phyloP scores from a whole-genome alignment of 2,329 filamentous ascomycete species.

The Trichophyton verrucosum region DNA sequence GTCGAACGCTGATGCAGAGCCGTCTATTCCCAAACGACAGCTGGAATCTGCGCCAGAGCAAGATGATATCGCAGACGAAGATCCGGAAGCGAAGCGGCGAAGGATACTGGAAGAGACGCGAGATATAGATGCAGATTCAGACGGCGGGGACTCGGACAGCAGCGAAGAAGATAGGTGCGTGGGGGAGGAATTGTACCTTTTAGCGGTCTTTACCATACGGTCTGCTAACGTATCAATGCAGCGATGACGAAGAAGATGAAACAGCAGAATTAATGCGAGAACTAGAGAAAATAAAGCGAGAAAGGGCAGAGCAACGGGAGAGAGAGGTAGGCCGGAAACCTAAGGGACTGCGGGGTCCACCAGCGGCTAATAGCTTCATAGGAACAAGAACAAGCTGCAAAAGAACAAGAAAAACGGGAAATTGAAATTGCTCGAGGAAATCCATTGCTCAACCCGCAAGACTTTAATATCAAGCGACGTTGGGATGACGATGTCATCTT shows the following conservation, averaged over 20 bases:
- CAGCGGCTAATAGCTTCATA: slow-evolving; percentile 20
- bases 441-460: slow-evolving; percentile 73
- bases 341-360: not conserved
- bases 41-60: slow-evolving; percentile 41
- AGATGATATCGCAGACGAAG: slow-evolving; percentile 43
- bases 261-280: slow-evolving; percentile 84
- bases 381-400: slow-evolving; percentile 67
- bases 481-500: slow-evolving; percentile 99
- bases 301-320: slow-evolving; percentile 68
- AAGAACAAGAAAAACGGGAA: slow-evolving; percentile 73
- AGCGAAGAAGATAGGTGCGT: slow-evolving; percentile 48
- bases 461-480: slow-evolving; percentile 72
- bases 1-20: slow-evolving; percentile 28
- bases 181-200: not conserved
- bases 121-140: slow-evolving; percentile 74
- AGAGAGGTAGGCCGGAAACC: slow-evolving; percentile 42
- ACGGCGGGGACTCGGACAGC: slow-evolving; percentile 48
- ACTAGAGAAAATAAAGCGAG: slow-evolving; percentile 82
- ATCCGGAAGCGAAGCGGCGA: slow-evolving; percentile 68
- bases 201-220: not conserved
- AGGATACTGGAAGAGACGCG: slow-evolving; percentile 77
- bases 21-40: slow-evolving; percentile 49
- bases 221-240: slow-evolving; percentile 18
- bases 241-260: slow-evolving; percentile 65
- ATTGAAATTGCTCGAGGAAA: slow-evolving; percentile 85